These are phyloP conservation scores for Fagopyrum esculentum DNA, from an alignment of 148 eudicot species.

Conservation along the genomic window DNA sequence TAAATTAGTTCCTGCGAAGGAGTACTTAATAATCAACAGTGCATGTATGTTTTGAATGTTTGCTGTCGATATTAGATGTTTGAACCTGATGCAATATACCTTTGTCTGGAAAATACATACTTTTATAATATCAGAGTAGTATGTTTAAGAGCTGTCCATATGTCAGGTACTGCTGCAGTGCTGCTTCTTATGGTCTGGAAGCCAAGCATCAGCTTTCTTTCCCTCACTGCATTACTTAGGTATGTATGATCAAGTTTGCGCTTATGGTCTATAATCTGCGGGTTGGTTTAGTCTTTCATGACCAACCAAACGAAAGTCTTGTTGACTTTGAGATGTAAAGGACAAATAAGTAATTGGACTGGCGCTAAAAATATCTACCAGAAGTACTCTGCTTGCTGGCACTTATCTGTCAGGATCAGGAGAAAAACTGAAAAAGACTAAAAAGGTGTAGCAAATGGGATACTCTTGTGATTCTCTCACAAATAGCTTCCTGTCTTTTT, in stretches of 20 bases:
- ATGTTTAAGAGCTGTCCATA: conserved; percentile 10
- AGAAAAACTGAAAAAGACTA: not conserved
- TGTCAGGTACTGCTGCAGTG: conserved; percentile 88
- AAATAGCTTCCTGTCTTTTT: not conserved
- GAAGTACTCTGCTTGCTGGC: not conserved
- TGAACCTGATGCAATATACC: not conserved
- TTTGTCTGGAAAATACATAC: not conserved
- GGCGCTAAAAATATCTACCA: not conserved
- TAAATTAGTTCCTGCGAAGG: too few relatives aligned
- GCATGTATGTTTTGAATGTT: not conserved
- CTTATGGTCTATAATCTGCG: not conserved
- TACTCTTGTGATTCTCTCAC: not conserved
- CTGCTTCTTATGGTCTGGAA: conserved; percentile 87
- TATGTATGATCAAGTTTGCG: conserved; percentile 14
- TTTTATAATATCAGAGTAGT: not conserved
- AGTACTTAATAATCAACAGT: too few relatives aligned
- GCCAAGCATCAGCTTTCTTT: conserved; percentile 63
- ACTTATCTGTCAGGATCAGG: not conserved
- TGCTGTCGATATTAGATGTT: not conserved
- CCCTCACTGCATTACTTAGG: conserved; percentile 70
- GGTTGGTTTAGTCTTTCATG: not conserved
- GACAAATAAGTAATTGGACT: not conserved
- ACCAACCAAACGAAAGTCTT: not conserved
- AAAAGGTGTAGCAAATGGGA: not conserved
- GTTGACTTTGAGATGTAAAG: not conserved